Percentiles rank a stretch among this genome's conserved stretches.
Conservation (phyloP, 768 basidiomycete genomes). For the Ramaria sp. region DNA sequence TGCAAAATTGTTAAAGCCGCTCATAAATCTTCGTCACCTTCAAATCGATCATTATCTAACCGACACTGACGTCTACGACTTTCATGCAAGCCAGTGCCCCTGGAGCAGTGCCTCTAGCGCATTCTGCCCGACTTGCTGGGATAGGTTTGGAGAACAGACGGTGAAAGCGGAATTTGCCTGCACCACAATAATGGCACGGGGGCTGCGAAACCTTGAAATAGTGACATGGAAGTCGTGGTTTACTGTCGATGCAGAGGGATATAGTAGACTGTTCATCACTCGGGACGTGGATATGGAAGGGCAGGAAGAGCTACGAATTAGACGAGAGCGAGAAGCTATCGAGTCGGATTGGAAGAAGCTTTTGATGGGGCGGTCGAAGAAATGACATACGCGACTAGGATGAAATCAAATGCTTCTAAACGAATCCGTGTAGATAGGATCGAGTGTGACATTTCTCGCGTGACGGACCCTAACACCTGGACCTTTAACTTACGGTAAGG, state of each 20-base stretch:
- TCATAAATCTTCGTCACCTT: not conserved
- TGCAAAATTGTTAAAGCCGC: conserved; percentile 5
- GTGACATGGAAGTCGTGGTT: conserved; percentile 9
- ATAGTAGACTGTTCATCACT: conserved; percentile 3
- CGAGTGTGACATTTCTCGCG: not conserved
- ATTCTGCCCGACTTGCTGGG: conserved; percentile 6
- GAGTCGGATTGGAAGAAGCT: conserved; percentile 4
- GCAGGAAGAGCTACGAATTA: not conserved
- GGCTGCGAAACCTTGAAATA: not conserved
- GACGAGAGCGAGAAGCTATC: conserved; percentile 2
- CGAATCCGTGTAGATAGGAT: too few relatives aligned
- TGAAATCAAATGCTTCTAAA: not conserved
- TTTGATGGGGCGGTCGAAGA: not conserved
- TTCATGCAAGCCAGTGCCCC: conserved; percentile 3
- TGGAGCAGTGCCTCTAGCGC: conserved; percentile 5
- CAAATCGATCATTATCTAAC: conserved; percentile 8
- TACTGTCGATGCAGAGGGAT: conserved; percentile 3
- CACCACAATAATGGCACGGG: conserved; percentile 3
- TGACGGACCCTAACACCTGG: not conserved
- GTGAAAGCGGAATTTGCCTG: conserved; percentile 5
- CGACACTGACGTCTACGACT: conserved; percentile 2
- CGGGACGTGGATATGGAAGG: not conserved
- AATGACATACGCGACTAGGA: not conserved
- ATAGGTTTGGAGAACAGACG: conserved; percentile 3
- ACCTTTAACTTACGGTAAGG: too few relatives aligned